Evolutionary conservation across 805 yeast species (phyloP).

Genomic region (Teunomyces pallodes): DNA sequence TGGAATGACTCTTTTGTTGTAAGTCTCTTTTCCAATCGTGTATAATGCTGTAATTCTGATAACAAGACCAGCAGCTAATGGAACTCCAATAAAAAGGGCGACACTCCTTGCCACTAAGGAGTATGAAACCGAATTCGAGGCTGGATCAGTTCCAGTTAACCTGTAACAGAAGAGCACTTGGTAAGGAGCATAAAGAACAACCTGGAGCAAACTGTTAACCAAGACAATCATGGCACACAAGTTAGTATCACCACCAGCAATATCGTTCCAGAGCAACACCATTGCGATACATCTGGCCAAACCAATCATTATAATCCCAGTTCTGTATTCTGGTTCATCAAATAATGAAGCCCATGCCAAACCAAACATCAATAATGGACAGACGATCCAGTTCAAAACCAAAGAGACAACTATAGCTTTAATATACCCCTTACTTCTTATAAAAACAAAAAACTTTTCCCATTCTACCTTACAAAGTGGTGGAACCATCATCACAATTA

Average conservation of each 20-base stretch:
- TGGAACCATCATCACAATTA: conserved; percentile 57
- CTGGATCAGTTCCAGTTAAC: conserved; percentile 30
- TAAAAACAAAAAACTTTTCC: conserved; percentile 34
- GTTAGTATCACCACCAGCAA: conserved; percentile 51
- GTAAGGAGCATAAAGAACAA: conserved; percentile 52
- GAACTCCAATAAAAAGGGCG: conserved; percentile 53
- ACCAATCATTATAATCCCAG: conserved; percentile 59
- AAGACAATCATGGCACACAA: conserved; percentile 54
- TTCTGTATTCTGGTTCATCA: conserved; percentile 46
- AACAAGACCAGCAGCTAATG: conserved; percentile 44
- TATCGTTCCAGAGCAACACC: conserved; percentile 58
- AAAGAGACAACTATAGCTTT: conserved; percentile 27
- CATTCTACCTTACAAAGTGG: conserved; percentile 54
- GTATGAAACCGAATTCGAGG: conserved; percentile 23
- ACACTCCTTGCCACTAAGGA: conserved; percentile 47
- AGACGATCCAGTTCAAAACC: conserved; percentile 52
- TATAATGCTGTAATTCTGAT: conserved; percentile 31
- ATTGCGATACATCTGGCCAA: conserved; percentile 61
- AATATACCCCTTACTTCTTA: conserved; percentile 8
- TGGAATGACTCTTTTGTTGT: conserved; percentile 35
- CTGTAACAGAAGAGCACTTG: conserved; percentile 47
- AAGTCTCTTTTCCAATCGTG: conserved; percentile 29
- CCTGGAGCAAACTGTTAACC: conserved; percentile 49
- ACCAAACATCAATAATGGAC: conserved; percentile 57
- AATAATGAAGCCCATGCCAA: conserved; percentile 52